These are phyloP conservation scores for Inonotus hispidus DNA, from an alignment of 1,284 basidiomycete genomes.

Conservation along the genomic window DNA sequence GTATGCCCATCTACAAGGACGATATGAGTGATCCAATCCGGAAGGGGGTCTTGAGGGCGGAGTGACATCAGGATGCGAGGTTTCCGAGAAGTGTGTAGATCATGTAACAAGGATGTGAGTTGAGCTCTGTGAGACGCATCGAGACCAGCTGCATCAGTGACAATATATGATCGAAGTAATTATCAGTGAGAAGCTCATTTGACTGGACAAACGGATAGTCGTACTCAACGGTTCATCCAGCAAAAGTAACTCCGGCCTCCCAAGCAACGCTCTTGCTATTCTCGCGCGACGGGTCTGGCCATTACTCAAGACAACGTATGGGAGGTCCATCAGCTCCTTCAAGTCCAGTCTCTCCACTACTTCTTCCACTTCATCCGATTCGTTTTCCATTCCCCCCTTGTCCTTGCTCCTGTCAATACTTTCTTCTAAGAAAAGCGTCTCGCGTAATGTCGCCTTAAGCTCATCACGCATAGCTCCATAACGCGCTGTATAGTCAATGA, in stretches of 20 bases:
- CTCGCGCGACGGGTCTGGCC: constrained; percentile 89
- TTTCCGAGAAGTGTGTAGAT: constrained; percentile 46
- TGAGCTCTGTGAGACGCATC: constrained; percentile 55
- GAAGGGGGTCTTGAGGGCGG: constrained; percentile 75
- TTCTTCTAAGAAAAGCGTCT: constrained; percentile 50
- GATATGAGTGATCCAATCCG: constrained; percentile 79
- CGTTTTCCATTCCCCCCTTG: not conserved
- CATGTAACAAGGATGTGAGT: constrained; percentile 53
- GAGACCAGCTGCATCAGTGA: constrained; percentile 55
- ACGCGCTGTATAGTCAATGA: constrained; percentile 87
- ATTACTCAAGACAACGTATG: constrained; percentile 80
- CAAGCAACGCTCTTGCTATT: constrained; percentile 75
- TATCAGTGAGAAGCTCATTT: too few species aligned
- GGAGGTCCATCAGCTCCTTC: constrained; percentile 65
- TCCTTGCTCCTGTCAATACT: not conserved
- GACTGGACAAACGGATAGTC: constrained; percentile 23
- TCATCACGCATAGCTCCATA: constrained; percentile 85
- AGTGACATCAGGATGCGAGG: constrained; percentile 76
- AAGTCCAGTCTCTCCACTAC: constrained; percentile 54
- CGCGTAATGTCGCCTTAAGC: constrained; percentile 65
- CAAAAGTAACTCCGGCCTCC: constrained; percentile 64
- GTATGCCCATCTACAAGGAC: constrained; percentile 49
- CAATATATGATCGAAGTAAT: too few species aligned
- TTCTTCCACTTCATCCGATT: constrained; percentile 35
- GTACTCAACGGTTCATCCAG: constrained; percentile 82